phyloP scores from a whole-genome alignment of 352 stramenopile species.

The Phytophthora tentaculata region DNA sequence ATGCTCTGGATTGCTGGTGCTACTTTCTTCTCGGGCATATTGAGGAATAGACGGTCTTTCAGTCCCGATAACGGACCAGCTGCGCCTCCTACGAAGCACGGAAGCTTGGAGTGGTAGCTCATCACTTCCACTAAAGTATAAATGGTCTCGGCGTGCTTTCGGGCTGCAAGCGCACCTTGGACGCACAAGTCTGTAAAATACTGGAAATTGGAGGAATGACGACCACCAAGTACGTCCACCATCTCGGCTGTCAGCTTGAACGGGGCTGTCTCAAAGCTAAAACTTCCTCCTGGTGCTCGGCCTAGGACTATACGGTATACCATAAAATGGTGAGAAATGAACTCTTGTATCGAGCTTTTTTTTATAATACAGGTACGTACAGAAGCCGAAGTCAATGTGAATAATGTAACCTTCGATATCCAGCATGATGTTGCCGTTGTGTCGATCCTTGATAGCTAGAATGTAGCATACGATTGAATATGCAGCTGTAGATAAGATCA shows the following conservation, averaged over 20 bases:
- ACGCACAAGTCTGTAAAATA: slow-evolving; percentile 96
- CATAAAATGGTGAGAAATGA: not conserved
- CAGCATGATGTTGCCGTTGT: slow-evolving; percentile 99
- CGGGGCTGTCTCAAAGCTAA: slow-evolving; percentile 96
- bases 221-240: slow-evolving; percentile 94
- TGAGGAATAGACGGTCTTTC: slow-evolving; percentile 76
- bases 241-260: slow-evolving; percentile 98
- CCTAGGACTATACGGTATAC: slow-evolving; percentile 68
- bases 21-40: slow-evolving; percentile 67
- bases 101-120: slow-evolving; percentile 82
- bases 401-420: slow-evolving; percentile 96
- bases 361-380: slow-evolving; percentile 46
- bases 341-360: not conserved
- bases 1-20: slow-evolving; percentile 83
- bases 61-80: slow-evolving; percentile 49
- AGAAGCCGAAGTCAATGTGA: slow-evolving; percentile 99
- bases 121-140: slow-evolving; percentile 97
- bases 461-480: slow-evolving; percentile 99
- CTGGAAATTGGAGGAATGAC: slow-evolving; percentile 90
- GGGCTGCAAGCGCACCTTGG: slow-evolving; percentile 91
- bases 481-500: slow-evolving; percentile 73
- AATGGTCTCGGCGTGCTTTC: slow-evolving; percentile 93
- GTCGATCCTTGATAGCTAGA: slow-evolving; percentile 97
- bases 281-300: slow-evolving; percentile 88
- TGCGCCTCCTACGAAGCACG: slow-evolving; percentile 62